Evolutionary conservation across 257 asterid genomes (phyloP).

Genomic region (Catharanthus roseus): DNA sequence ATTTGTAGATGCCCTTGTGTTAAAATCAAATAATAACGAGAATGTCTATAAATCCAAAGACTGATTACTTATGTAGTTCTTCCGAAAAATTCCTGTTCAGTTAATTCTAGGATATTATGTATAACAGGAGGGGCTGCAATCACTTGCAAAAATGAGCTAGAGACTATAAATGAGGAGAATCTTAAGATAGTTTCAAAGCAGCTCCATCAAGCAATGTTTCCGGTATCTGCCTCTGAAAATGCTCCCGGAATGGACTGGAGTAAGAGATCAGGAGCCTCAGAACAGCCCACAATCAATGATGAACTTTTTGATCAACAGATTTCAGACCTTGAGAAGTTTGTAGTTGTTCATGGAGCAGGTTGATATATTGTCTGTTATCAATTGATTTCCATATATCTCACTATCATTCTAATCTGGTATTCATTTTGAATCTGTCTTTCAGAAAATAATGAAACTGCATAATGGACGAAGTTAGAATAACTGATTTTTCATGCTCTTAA

Average conservation of each 20-base stretch:
- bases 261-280: constrained; percentile 59
- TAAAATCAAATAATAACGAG: background rate
- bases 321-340: constrained; percentile 41
- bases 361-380: background rate
- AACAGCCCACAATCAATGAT: constrained; percentile 32
- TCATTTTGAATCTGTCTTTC: background rate
- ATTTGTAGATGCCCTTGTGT: background rate
- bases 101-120: constrained; percentile 1
- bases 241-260: constrained; percentile 90
- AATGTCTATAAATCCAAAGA: background rate
- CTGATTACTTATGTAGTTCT: background rate
- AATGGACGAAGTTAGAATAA: background rate
- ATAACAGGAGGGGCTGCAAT: constrained; percentile 88
- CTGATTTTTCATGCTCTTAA: background rate
- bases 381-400: background rate
- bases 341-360: constrained; percentile 99
- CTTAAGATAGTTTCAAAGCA: constrained; percentile 62
- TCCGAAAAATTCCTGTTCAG: background rate
- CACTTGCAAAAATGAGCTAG: constrained; percentile 76
- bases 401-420: background rate
- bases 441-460: background rate
- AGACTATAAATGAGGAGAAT: constrained; percentile 62
- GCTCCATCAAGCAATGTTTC: constrained; percentile 63
- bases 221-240: constrained; percentile 32
- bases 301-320: constrained; percentile 35